Base-by-base conservation (phyloP, 2,329 filamentous ascomycete species). In the Cordyceps cicadae region DNA sequence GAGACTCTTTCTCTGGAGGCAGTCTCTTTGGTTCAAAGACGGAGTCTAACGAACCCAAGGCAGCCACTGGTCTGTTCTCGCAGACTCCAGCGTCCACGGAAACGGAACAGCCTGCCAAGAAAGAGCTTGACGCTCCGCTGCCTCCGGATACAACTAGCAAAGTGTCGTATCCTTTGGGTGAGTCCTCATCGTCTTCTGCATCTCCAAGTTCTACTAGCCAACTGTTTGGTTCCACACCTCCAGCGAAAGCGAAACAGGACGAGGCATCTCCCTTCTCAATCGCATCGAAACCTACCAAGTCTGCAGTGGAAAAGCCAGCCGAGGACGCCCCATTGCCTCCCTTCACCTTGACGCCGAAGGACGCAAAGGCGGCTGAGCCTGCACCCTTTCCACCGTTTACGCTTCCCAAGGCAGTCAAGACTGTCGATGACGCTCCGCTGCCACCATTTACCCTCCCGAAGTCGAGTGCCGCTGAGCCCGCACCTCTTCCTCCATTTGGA, bases 71-170 rank as follows among this genome's bases (percentile, higher is more conserved):
- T 12, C 49, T 64, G 17, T 67, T 67, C 49, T 64, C 65, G 21
- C 67, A 67, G 39, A 61, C 68, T 29, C 70, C 71, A 51, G 66
- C 68, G 0, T 64, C 72, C 2, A 64, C 71, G 3, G 70, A 72
- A 55, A n/a, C 69, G 17, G 52, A 65, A 29, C 63, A 62, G 45
- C 71, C 73, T 3, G 68, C 72, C 53, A 79, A 77, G 64, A 71
- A 74, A 43, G 65, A 68, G 26, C 68, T 70, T 11, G 57, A 63
- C 48, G 50, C 53, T 5, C 78, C 79, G 63, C 69, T 81, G 12
- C 78, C 79, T 34, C 79, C 79, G 29, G 78, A 81, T 64, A 71
- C 77, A 66, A 81, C 75, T 62, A 81, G 79, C 76, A 80, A 78
- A 74, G 69, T 71, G 64, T 68, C 70, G 61, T 81, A 75, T 66